Percentiles rank a stretch among this genome's conserved stretches.
These are phyloP conservation scores for Xylaria telfairii DNA, from an alignment of 495 filamentous ascomycete genomes.

Conservation along the genomic window DNA sequence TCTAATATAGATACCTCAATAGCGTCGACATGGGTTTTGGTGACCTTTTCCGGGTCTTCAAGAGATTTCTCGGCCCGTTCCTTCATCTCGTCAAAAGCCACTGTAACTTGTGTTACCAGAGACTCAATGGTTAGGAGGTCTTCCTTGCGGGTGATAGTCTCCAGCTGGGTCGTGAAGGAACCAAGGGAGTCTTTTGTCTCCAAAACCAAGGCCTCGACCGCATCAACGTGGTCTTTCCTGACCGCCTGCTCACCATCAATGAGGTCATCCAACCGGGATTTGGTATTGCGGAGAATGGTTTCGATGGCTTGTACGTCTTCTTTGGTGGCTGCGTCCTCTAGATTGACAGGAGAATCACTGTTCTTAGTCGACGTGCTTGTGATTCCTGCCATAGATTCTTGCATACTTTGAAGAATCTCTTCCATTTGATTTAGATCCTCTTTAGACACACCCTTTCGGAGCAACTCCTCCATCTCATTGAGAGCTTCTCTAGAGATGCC, in stretches of 20 bases:
- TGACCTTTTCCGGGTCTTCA: conserved; percentile 68
- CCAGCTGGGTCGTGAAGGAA: conserved; percentile 61
- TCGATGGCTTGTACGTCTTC: conserved; percentile 90
- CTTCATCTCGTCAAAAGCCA: conserved; percentile 78
- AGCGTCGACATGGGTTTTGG: conserved; percentile 78
- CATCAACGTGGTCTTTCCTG: conserved; percentile 77
- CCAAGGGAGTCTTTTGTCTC: conserved; percentile 74
- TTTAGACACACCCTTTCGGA: conserved; percentile 80
- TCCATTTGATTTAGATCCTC: conserved; percentile 76
- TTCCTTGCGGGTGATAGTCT: conserved; percentile 72
- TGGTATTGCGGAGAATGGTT: conserved; percentile 82
- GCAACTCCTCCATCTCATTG: conserved; percentile 81
- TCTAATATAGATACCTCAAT: conserved; percentile 80
- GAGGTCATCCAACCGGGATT: conserved; percentile 80
- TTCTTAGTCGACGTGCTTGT: conserved; percentile 12
- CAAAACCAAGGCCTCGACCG: conserved; percentile 70
- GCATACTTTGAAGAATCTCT: conserved; percentile 47
- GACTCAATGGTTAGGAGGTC: conserved; percentile 78
- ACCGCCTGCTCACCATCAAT: conserved; percentile 66
- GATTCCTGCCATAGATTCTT: conserved; percentile 44
- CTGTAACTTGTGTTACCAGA: conserved; percentile 75
- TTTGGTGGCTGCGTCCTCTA: conserved; percentile 56
- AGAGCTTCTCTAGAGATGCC: conserved; percentile 74
- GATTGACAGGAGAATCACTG: conserved; percentile 34
- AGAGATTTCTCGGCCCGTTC: conserved; percentile 66